A percentile compares a stretch with the other conserved stretches of the same genome.
These are phyloP conservation scores for Talaromyces sp. DNA, from an alignment of 2,329 filamentous ascomycete species.

Conservation along the genomic window DNA sequence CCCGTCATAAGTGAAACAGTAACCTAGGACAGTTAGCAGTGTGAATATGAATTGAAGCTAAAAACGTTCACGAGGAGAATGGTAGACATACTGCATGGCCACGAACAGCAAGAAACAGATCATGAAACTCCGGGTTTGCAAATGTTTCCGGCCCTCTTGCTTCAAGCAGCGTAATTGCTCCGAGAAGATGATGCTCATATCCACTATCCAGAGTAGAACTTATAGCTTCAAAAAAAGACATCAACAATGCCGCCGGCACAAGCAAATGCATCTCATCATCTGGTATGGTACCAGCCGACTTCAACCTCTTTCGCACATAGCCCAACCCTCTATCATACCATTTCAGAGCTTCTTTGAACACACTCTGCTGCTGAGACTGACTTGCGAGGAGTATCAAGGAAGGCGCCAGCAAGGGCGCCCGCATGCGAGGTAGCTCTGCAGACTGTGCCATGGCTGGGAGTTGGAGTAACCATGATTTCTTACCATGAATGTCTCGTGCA, in stretches of 20 bases:
- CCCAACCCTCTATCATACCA: slow-evolving; percentile 7
- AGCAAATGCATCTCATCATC: slow-evolving; percentile 2
- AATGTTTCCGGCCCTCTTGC: slow-evolving; percentile 4
- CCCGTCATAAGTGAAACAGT: slow-evolving; percentile 7
- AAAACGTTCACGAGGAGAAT: neutral
- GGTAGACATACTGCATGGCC: slow-evolving; percentile 4
- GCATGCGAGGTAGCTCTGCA: neutral
- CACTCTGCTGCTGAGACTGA: neutral
- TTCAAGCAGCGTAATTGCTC: slow-evolving; percentile 3
- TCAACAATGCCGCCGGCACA: slow-evolving; percentile 5
- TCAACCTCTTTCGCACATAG: slow-evolving; percentile 4
- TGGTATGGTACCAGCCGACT: neutral
- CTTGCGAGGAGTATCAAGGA: slow-evolving; percentile 5
- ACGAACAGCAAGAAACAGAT: slow-evolving; percentile 3
- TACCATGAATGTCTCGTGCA: neutral
- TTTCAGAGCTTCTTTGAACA: slow-evolving; percentile 5
- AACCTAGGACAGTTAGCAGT: neutral
- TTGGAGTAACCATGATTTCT: slow-evolving; percentile 4
- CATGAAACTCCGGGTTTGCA: slow-evolving; percentile 3
- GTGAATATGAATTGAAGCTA: neutral
- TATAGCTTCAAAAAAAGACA: slow-evolving; percentile 7
- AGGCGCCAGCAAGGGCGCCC: slow-evolving; percentile 6
- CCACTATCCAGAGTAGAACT: slow-evolving; percentile 2
- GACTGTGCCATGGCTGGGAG: slow-evolving; percentile 1
- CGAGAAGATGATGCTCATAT: slow-evolving; percentile 6